Evolutionary conservation across 2,329 filamentous ascomycete species (phyloP), one percentile per base, ranked within the genome.

Genomic region (Fusarium torulosum): DNA sequence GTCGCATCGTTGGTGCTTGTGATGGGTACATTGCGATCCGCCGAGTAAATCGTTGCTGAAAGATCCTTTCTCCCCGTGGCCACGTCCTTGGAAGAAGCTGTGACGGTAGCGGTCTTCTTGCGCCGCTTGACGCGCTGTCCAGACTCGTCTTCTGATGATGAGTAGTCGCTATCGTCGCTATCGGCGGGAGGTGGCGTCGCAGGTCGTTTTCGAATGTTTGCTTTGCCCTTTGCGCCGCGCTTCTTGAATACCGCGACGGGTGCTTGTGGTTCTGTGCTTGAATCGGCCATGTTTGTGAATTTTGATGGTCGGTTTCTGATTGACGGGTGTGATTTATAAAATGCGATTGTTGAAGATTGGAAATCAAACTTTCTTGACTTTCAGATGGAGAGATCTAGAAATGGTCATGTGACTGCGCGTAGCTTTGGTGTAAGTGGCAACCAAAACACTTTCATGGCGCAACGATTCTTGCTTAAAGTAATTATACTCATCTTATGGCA

Each of bases 221-320:
- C 85, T 75, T 92, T 94, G 65, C 86, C 86, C 76, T 94, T 96
- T 74, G 86, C 86, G 69, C 88, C 86, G 76, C 94, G 88, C 79
- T 96, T 97, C 79, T 97, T 97, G 86, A 97, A 97, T 51, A 92
- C 79, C 15, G 90, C 86, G 14, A 90, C 83, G 1, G 87, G 86
- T 3, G 80, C 81, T 27, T 80, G 77, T 29, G 77, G 72, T 27
- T 67, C 68, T 41, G 55, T 60, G 4, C 23, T 59, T 41, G 67
- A 58, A 23, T 73, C 71, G 21, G 65, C 59, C 69, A 73, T 72
- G 21, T 44, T 68, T 44, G 33, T 23, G 38, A 21, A 6, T 42
- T 49, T 44, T 19, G 8, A n/a, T 19, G 21, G 31, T 20, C 44
- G 41, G 23, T 37, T 19, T 38, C 13, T 25, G 25, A 29, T 44